Evolutionary conservation across 345 rosid species (phyloP).

Genomic region (Diplotaxis tenuifolia): DNA sequence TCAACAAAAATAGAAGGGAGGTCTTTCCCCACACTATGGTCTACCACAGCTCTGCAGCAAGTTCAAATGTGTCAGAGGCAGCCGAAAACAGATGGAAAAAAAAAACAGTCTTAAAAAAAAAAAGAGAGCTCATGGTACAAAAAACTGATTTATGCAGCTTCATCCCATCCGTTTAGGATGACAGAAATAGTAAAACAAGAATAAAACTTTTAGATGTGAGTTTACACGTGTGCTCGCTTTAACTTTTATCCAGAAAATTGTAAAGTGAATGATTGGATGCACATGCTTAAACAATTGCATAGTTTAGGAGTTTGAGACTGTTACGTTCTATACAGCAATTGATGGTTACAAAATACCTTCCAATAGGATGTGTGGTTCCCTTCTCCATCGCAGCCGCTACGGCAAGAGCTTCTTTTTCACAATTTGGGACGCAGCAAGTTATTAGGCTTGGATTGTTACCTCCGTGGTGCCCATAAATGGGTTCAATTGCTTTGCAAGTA

Average conservation of each 20-base stretch:
- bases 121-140: background rate
- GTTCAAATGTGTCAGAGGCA: slow-evolving; percentile 21
- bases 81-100: background rate
- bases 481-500: slow-evolving; percentile 86
- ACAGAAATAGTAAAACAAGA: no score
- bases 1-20: slow-evolving; percentile 83
- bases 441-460: slow-evolving; percentile 35
- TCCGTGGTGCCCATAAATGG: slow-evolving; percentile 74
- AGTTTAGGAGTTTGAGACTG: background rate
- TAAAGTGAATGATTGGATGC: background rate
- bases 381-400: slow-evolving; percentile 99
- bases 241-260: background rate
- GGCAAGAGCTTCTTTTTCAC: slow-evolving; percentile 98
- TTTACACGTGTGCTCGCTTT: background rate
- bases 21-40: slow-evolving; percentile 85
- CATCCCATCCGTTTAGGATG: background rate
- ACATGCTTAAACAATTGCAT: background rate
- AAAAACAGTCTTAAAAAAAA: background rate
- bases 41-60: slow-evolving; percentile 87
- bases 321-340: background rate
- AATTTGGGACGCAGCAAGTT: slow-evolving; percentile 76
- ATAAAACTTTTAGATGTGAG: no score
- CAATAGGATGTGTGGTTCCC: slow-evolving; percentile 99
- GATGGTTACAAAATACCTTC: slow-evolving; percentile 56
- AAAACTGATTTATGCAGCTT: background rate